These are phyloP conservation scores for Dryas drummondii DNA, from an alignment of 306 rosid genomes.

Conservation along the genomic window DNA sequence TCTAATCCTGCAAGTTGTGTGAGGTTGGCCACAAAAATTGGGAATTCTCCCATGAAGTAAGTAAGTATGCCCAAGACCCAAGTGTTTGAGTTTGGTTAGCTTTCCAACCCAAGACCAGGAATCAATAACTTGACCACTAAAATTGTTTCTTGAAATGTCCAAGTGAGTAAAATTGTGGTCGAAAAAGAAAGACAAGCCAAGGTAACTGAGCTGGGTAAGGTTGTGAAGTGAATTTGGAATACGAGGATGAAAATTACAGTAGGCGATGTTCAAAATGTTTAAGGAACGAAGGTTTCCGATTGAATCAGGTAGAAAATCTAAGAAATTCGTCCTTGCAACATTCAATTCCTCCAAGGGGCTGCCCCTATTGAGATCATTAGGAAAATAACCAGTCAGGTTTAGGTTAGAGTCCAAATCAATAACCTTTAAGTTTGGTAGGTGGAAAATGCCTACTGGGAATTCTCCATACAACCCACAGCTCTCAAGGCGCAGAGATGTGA, in stretches of 20 bases:
- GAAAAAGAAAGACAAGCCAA: slow-evolving; percentile 9
- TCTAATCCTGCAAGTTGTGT: not conserved
- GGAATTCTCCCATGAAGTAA: not conserved
- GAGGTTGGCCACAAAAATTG: slow-evolving; percentile 18
- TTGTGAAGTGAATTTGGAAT: slow-evolving; percentile 39
- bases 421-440: slow-evolving; percentile 26
- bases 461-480: slow-evolving; percentile 24
- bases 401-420: not conserved
- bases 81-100: not conserved
- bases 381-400: slow-evolving; percentile 34
- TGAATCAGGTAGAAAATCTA: slow-evolving; percentile 34
- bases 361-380: slow-evolving; percentile 22
- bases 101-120: slow-evolving; percentile 7
- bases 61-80: not conserved
- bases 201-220: not conserved
- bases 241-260: not conserved
- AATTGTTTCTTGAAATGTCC: not conserved
- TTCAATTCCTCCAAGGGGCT: not conserved
- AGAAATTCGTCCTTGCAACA: slow-evolving; percentile 3
- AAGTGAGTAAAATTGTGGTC: not conserved
- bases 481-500: not conserved
- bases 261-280: not conserved
- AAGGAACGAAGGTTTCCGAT: slow-evolving; percentile 25
- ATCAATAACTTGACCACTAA: not conserved
- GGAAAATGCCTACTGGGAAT: slow-evolving; percentile 32